These are phyloP conservation scores for Globisporangium heterothallicum DNA, from an alignment of 352 stramenopile genomes.

Conservation along the genomic window DNA sequence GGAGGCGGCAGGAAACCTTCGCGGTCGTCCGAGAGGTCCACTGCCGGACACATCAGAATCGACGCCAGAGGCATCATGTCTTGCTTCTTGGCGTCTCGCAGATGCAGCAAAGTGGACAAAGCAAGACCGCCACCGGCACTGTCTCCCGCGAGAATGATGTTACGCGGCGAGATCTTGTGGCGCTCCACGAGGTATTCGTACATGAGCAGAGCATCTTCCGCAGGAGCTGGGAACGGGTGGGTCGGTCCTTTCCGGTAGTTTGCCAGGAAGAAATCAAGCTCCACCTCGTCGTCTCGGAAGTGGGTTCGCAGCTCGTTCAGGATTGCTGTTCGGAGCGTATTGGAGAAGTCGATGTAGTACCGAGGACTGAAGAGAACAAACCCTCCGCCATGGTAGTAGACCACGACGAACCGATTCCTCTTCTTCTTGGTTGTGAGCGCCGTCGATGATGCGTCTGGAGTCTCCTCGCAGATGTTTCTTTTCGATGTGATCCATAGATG, in stretches of 20 bases:
- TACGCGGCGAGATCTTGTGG: constrained; percentile 16
- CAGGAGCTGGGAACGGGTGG: constrained; percentile 22
- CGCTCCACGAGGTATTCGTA: constrained; percentile 28
- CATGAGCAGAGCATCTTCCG: constrained; percentile 23
- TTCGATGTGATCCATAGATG: constrained; percentile 26
- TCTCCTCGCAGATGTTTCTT: too few relatives aligned
- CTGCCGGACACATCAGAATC: constrained; percentile 20
- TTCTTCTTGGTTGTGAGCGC: not conserved
- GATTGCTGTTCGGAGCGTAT: constrained; percentile 12
- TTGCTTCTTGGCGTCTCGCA: constrained; percentile 17
- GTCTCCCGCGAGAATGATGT: constrained; percentile 39
- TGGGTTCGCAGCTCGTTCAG: not conserved
- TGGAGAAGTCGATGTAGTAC: constrained; percentile 26
- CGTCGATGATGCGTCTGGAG: too few relatives aligned
- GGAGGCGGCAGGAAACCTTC: not conserved
- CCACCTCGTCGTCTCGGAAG: constrained; percentile 9
- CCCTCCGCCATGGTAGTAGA: constrained; percentile 36
- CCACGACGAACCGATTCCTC: constrained; percentile 17
- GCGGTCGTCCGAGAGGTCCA: constrained; percentile 18
- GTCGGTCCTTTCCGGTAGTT: constrained; percentile 44
- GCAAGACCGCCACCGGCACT: constrained; percentile 35
- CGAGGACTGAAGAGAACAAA: constrained; percentile 28
- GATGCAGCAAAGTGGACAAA: constrained; percentile 32
- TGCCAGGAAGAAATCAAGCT: constrained; percentile 24
- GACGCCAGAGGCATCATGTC: constrained; percentile 16